Base-by-base conservation (phyloP, 495 filamentous ascomycete genomes). In the Penicillium coprophilum region DNA sequence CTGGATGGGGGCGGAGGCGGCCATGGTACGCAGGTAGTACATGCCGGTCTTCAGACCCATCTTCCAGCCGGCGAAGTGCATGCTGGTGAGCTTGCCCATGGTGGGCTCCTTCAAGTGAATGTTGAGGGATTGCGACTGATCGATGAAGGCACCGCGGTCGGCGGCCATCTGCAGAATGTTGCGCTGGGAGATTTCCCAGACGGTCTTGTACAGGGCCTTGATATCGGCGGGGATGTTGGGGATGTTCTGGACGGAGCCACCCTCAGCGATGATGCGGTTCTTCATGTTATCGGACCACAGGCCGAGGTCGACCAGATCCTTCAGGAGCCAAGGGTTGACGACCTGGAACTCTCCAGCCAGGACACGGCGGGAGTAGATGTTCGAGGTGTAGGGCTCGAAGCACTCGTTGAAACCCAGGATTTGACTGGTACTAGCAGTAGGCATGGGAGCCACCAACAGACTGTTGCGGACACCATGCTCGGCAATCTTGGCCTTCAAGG, bases 211-310 rank as follows among this genome's bases (percentile, higher is more conserved):
- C 13, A 98, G 83, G 9, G 88, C 83, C 80, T 97, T 98, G 83
- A 96, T 89, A 60, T 97, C 94, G 27, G 87, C 82, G 34, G 94
- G 94, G 55, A 98, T 96, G 74, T 93, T 96, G 63, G 92, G 87
- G 59, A 98, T 90, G 75, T 92, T 91, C 76, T 97, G 94, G 58
- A 98, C 92, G 8, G 91, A 96, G 49, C 94, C 94, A 60, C 91
- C 91, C 46, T 94, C 93, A 58, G 94, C 87, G 65, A 98, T 97
- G 80, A 98, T 98, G 62, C 94, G 91, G 80, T 98, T 98, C 84
- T 98, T 98, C 94, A 98, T 98, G 81, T 91, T 92, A 76, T 98
- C 94, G 34, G 92, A 96, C 94, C 94, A 98, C 30, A 98, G 82
- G 58, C 94, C 94, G 79, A 97, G 88, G 64, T 98, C 94, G 55